Evolutionary conservation across 352 stramenopile species (phyloP).

Genomic region (Thalassiosira livingstoniorum): DNA sequence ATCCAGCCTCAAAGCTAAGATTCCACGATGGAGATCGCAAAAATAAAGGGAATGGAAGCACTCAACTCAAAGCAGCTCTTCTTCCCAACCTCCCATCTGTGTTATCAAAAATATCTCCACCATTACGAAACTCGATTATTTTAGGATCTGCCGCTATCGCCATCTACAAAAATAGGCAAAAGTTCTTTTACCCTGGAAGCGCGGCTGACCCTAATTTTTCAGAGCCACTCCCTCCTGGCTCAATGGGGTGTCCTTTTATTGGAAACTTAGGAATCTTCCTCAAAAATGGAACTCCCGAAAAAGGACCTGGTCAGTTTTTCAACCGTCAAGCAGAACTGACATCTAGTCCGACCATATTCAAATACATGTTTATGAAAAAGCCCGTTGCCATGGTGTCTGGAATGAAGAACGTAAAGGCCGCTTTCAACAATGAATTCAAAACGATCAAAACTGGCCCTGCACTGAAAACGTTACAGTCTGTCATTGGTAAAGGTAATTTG

Average conservation of each 20-base stretch:
- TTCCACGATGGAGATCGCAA: not conserved
- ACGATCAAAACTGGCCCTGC: slow-evolving; percentile 17
- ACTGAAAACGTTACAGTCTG: not conserved
- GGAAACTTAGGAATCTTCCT: slow-evolving; percentile 31
- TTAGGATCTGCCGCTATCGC: slow-evolving; percentile 32
- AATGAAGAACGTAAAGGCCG: slow-evolving; percentile 54
- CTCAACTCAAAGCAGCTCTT: slow-evolving; percentile 17
- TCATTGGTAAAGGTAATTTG: slow-evolving; percentile 37
- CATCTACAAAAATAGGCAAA: slow-evolving; percentile 34
- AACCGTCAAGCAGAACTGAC: slow-evolving; percentile 15
- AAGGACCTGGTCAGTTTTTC: slow-evolving; percentile 38
- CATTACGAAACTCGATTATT: slow-evolving; percentile 37
- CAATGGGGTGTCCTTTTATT: slow-evolving; percentile 61
- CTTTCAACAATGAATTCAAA: slow-evolving; percentile 54
- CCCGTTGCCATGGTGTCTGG: slow-evolving; percentile 45
- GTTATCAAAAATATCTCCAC: slow-evolving; percentile 21
- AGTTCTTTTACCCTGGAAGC: slow-evolving; percentile 27
- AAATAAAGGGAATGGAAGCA: not conserved
- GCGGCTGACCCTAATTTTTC: slow-evolving; percentile 36
- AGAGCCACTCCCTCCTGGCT: slow-evolving; percentile 47
- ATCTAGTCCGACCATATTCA: slow-evolving; percentile 27
- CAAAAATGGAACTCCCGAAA: slow-evolving; percentile 12
- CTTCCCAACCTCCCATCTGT: slow-evolving; percentile 24
- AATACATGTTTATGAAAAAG: slow-evolving; percentile 42
- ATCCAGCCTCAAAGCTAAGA: too few species aligned